These are phyloP conservation scores for Colletotrichum aenigma DNA, from an alignment of 2,329 filamentous ascomycete species.

Conservation along the genomic window DNA sequence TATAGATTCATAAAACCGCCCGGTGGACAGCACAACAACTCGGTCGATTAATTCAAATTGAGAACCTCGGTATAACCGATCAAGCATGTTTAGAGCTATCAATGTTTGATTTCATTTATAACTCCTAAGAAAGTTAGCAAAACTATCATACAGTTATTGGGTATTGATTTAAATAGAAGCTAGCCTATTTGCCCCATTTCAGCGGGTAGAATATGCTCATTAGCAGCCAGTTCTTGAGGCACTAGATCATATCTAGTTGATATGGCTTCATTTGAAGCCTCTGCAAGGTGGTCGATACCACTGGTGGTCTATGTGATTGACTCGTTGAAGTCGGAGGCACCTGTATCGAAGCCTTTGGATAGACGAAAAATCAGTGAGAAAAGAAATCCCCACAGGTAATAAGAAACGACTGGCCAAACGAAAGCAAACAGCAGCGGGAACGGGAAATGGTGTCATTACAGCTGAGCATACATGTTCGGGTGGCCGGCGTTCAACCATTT, in stretches of 20 bases:
- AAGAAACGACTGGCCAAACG: not conserved
- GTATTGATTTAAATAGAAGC: accelerated
- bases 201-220: not conserved
- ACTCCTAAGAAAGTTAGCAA: not conserved
- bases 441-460: not conserved
- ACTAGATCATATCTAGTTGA: not conserved
- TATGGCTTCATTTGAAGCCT: not conserved
- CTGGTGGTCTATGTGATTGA: not conserved
- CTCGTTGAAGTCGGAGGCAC: not conserved
- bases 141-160: accelerated
- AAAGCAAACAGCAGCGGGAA: not conserved
- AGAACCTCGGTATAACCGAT: accelerated
- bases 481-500: not conserved
- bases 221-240: not conserved
- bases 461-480: not conserved
- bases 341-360: not conserved
- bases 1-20: too few relatives aligned
- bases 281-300: not conserved
- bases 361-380: not conserved
- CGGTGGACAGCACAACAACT: too few relatives aligned
- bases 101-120: too few relatives aligned
- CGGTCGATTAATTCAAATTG: accelerated
- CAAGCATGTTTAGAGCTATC: too few relatives aligned
- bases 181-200: not conserved
- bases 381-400: not conserved